Base-by-base conservation (phyloP, 2,329 filamentous ascomycete species). In the Stemphylium lycopersici region DNA sequence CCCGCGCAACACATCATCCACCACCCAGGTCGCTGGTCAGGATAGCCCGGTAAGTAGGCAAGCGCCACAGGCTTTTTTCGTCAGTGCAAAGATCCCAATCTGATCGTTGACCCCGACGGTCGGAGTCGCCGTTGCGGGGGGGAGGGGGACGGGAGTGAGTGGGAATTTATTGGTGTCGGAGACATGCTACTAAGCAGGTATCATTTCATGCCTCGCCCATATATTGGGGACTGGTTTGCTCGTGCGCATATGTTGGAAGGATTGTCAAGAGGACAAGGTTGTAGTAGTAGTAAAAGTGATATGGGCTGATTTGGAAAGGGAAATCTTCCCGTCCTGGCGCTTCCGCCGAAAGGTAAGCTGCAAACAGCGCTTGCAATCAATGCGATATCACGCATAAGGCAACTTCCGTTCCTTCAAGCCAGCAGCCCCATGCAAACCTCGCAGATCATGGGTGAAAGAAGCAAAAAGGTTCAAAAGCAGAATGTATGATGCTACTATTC, bases 241-340 rank as follows among this genome's bases (percentile, higher is more conserved):
- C 33, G 33, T 10, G 16, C 33, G n/a, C 33, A 18, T 18, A 16
- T 16, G n/a, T 10, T 16, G 6, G 15, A 31, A 42, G 39, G 39
- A 42, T 42, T 31, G 6, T 12, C 29, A n/a, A 22, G 18, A 15
- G 42, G 42, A 15, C 29, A 22, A 10, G 20, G 38, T 24, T 4
- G 10, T 20, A 34, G 4, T 4, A 36, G n/a, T 37, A n/a, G n/a
- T n/a, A n/a, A n/a, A n/a, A n/a, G n/a, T 24, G 42, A 47, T 22
- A 47, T 22, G 31, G 43, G 37, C 37, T 36, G 37, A 31, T 48
- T 20, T 36, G 38, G 24, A 11, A 15, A 26, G 38, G 42, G 37
- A 26, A 37, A 43, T 43, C 32, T 39, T 44, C 45, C 51, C 32
- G 51, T 53, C 51, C 51, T 53, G 51, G 51, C 38, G 45, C 38